A percentile compares a stretch with the other conserved stretches of the same genome.
Conservation (phyloP, 2,329 filamentous ascomycete species). For the Neopestalotiopsis sp. region DNA sequence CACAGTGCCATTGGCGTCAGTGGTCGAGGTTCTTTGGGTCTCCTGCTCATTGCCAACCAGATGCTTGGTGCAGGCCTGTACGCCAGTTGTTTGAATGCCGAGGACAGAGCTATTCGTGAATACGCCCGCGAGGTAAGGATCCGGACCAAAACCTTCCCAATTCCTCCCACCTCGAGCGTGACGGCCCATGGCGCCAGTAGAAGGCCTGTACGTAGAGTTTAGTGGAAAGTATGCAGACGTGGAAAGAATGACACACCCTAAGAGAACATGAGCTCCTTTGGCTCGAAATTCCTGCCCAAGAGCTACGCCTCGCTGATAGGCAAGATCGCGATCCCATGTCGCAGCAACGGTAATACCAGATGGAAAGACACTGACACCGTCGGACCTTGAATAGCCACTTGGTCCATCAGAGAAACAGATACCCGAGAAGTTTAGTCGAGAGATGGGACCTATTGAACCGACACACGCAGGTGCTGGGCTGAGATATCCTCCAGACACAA, state of each 20-base stretch:
- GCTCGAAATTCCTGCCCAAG: conserved; percentile 66
- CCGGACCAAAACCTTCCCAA: conserved; percentile 50
- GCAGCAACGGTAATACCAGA: conserved; percentile 73
- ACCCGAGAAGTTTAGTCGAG: conserved; percentile 59
- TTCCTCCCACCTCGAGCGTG: conserved; percentile 57
- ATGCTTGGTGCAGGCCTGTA: conserved; percentile 50
- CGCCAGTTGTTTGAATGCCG: conserved; percentile 40
- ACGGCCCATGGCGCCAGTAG: conserved; percentile 59
- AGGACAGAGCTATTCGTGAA: conserved; percentile 56
- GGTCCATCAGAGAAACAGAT: conserved; percentile 74
- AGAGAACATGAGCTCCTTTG: conserved; percentile 74
- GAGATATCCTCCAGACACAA: background rate
- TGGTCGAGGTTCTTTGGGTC: conserved; percentile 60
- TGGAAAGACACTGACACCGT: conserved; percentile 72
- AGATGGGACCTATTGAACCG: conserved; percentile 50
- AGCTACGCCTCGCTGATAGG: conserved; percentile 47
- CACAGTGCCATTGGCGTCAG: conserved; percentile 55
- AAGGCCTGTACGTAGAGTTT: conserved; percentile 43
- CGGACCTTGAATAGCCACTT: conserved; percentile 67
- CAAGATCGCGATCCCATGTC: conserved; percentile 70
- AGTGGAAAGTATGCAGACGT: background rate
- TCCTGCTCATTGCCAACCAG: conserved; percentile 72
- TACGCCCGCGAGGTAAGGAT: conserved; percentile 62
- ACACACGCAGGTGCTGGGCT: conserved; percentile 20
- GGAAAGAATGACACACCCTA: conserved; percentile 37